A percentile compares a stretch with the other conserved stretches of the same genome.
Conservation (phyloP, 2,329 filamentous ascomycete genomes). For the Amesomyces nigricolor region DNA sequence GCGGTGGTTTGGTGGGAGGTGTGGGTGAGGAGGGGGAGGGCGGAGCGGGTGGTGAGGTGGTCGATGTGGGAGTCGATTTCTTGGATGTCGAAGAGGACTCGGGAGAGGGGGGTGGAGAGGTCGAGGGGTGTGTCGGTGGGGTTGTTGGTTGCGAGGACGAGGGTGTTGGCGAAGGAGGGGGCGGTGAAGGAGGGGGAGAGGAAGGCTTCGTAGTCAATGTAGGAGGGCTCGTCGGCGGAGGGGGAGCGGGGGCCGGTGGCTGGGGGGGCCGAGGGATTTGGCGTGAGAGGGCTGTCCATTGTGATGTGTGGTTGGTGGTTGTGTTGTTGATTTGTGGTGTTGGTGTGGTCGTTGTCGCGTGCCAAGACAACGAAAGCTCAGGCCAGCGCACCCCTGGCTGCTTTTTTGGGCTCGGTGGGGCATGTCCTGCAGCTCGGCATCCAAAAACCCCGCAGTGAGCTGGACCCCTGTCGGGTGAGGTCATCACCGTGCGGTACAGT, state of each 20-base stretch:
- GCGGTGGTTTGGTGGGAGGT: constrained; percentile 69
- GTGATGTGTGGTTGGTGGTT: background rate
- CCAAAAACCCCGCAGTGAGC: background rate
- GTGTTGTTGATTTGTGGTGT: background rate
- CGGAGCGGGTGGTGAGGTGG: constrained; percentile 75
- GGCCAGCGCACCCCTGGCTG: background rate
- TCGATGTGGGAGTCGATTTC: constrained; percentile 97
- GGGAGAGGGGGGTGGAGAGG: constrained; percentile 86
- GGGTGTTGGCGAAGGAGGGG: constrained; percentile 75
- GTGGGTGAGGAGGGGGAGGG: constrained; percentile 72
- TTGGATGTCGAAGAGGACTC: constrained; percentile 92
- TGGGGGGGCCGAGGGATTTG: background rate
- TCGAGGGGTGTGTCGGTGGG: constrained; percentile 83
- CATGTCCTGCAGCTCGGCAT: constrained; percentile 5
- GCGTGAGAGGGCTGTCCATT: background rate
- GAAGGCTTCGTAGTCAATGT: constrained; percentile 94
- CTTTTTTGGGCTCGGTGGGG: background rate
- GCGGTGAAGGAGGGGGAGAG: constrained; percentile 77
- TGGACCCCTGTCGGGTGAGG: background rate
- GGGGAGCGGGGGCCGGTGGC: background rate
- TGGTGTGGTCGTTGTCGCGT: background rate
- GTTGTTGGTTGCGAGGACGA: constrained; percentile 89
- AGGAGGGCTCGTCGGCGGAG: constrained; percentile 60
- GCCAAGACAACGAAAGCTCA: background rate
- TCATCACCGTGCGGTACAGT: constrained; percentile 3